These are phyloP conservation scores for Trichoderma guizhouense DNA, from an alignment of 2,329 filamentous ascomycete species.

Conservation along the genomic window DNA sequence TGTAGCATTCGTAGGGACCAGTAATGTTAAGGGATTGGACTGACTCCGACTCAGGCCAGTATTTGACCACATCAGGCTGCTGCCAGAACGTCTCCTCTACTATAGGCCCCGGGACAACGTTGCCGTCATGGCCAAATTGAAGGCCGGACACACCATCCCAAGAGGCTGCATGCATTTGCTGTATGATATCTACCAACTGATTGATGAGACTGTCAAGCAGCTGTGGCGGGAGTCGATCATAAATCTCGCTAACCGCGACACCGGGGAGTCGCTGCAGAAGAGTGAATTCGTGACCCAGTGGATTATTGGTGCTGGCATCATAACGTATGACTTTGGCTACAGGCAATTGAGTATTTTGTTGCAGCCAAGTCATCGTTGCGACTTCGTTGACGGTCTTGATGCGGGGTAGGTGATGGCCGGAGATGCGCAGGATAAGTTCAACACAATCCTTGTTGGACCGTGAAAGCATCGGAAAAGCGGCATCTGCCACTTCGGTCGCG, in stretches of 20 bases:
- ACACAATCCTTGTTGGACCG: not conserved
- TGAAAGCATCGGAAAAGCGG: not conserved
- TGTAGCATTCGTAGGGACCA: constrained; percentile 29
- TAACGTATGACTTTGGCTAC: not conserved
- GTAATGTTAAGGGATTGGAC: constrained; percentile 27
- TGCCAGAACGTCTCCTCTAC: constrained; percentile 39
- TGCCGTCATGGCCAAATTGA: constrained; percentile 15
- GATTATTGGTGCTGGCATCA: not conserved
- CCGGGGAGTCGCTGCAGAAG: not conserved
- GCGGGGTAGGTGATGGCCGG: constrained; percentile 33
- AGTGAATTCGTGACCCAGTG: not conserved
- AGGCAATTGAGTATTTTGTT: not conserved
- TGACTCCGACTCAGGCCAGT: constrained; percentile 27
- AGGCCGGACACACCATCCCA: not conserved
- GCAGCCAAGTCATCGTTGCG: constrained; percentile 34
- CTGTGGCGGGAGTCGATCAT: not conserved
- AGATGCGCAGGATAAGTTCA: constrained; percentile 33
- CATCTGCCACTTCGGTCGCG: not conserved
- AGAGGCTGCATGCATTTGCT: not conserved
- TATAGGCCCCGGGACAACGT: constrained; percentile 25
- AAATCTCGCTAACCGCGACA: not conserved
- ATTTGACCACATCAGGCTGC: constrained; percentile 28
- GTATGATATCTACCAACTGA: not conserved
- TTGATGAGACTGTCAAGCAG: not conserved
- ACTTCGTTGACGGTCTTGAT: constrained; percentile 39